phyloP scores from a whole-genome alignment of 2,329 filamentous ascomycete genomes.

The Verticillium tricorpus region DNA sequence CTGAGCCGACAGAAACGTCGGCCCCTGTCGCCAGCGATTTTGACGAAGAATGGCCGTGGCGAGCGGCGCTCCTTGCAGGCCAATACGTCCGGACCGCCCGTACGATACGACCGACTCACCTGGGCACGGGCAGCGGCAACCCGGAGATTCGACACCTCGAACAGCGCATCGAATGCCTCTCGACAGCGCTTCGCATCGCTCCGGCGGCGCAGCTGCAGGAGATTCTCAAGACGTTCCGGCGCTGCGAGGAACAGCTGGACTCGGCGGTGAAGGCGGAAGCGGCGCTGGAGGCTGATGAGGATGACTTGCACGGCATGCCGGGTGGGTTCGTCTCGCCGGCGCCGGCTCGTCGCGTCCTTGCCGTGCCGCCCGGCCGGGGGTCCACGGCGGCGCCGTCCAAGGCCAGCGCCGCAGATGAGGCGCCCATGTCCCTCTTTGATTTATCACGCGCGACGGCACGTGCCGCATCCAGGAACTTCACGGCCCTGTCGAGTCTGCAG shows the following conservation, averaged over 20 bases:
- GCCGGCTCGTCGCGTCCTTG: constrained; percentile 25
- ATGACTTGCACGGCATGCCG: constrained; percentile 53
- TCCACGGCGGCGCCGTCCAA: constrained; percentile 25
- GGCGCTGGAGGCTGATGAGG: constrained; percentile 65
- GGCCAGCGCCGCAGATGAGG: constrained; percentile 45
- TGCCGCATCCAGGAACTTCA: constrained; percentile 54
- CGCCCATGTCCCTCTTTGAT: constrained; percentile 62
- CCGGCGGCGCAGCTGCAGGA: constrained; percentile 67
- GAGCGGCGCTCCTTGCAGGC: constrained; percentile 72
- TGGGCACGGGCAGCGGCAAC: constrained; percentile 56
- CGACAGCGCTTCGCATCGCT: constrained; percentile 69
- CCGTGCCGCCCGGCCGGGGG: constrained; percentile 24
- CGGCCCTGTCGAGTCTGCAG: constrained; percentile 49
- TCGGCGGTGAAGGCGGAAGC: constrained; percentile 62
- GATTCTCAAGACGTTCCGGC: constrained; percentile 69
- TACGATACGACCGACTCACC: constrained; percentile 53
- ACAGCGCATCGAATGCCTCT: constrained; percentile 76
- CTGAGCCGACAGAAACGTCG: background rate
- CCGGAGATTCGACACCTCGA: constrained; percentile 67
- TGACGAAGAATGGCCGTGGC: constrained; percentile 69
- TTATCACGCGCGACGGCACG: constrained; percentile 57
- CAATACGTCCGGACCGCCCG: constrained; percentile 58
- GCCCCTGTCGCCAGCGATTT: background rate
- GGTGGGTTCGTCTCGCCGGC: constrained; percentile 43
- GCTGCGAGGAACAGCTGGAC: constrained; percentile 74